phyloP scores from a whole-genome alignment of 2,329 filamentous ascomycete genomes.

The Colletotrichum chrysophilum region DNA sequence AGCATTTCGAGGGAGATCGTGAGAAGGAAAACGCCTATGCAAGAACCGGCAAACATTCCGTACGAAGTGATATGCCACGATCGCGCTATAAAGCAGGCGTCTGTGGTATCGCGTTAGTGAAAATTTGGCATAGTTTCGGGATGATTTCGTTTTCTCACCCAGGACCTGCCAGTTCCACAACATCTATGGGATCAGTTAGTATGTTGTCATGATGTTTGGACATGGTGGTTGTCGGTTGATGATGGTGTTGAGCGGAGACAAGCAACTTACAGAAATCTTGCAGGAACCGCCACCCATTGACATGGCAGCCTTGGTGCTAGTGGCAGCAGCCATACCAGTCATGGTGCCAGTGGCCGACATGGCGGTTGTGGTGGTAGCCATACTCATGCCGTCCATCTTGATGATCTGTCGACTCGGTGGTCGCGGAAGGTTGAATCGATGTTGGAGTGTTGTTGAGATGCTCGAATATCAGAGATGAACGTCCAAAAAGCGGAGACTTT shows the following conservation, averaged over 20 bases:
- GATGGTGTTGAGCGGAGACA: constrained; percentile 15
- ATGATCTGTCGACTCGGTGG: not conserved
- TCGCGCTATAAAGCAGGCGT: not conserved
- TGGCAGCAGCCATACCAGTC: constrained; percentile 8
- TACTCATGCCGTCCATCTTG: constrained; percentile 6
- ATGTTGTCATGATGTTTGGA: too few relatives aligned
- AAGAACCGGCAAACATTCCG: constrained; percentile 80
- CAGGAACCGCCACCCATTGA: constrained; percentile 13
- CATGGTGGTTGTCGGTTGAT: not conserved
- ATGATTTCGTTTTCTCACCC: too few relatives aligned
- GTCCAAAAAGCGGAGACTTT: not conserved
- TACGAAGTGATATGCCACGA: constrained; percentile 73
- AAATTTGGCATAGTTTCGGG: constrained; percentile 61
- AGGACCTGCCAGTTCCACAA: constrained; percentile 63
- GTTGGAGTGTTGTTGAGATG: not conserved
- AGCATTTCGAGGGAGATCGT: constrained; percentile 75
- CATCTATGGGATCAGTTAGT: constrained; percentile 57
- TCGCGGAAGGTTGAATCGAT: not conserved
- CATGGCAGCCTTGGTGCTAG: constrained; percentile 13
- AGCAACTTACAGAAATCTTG: constrained; percentile 46
- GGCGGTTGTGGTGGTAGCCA: not conserved
- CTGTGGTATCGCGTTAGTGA: too few relatives aligned
- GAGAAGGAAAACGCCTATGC: constrained; percentile 78
- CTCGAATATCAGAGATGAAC: not conserved
- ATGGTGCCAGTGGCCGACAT: constrained; percentile 18